These are phyloP conservation scores for Crithidia expoeki DNA, from an alignment of 208 protist species.

Conservation along the genomic window DNA sequence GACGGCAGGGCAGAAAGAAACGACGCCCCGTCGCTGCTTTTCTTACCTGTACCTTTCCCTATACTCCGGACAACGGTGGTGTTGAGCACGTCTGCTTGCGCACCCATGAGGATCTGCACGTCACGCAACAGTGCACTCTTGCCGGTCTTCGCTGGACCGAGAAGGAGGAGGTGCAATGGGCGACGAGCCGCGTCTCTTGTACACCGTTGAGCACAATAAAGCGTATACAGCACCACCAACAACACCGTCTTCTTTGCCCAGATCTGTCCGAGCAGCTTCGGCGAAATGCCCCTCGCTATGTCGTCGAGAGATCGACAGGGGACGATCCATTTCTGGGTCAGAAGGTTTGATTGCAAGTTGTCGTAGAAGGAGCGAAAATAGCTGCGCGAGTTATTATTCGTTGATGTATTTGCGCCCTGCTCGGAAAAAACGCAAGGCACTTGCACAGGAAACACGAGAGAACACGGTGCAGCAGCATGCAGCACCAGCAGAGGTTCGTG, in stretches of 20 bases:
- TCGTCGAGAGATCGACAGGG: slow-evolving; percentile 24
- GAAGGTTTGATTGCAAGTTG: neutral
- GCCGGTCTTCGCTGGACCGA: slow-evolving; percentile 60
- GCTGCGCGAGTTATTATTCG: neutral
- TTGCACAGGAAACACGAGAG: neutral
- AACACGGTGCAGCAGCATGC: slow-evolving; percentile 35
- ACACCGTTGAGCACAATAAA: slow-evolving; percentile 44
- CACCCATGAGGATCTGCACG: slow-evolving; percentile 40
- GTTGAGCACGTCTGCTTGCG: slow-evolving; percentile 43
- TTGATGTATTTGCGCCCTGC: neutral
- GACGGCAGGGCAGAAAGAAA: slow-evolving; percentile 41
- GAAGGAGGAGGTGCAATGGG: slow-evolving; percentile 63
- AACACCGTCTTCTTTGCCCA: slow-evolving; percentile 59
- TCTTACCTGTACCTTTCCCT: slow-evolving; percentile 18
- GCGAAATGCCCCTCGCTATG: slow-evolving; percentile 35
- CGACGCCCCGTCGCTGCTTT: slow-evolving; percentile 19
- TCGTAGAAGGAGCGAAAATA: slow-evolving; percentile 20
- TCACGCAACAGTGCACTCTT: slow-evolving; percentile 60
- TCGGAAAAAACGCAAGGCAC: neutral
- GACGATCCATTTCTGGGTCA: slow-evolving; percentile 14
- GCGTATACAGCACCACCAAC: slow-evolving; percentile 52
- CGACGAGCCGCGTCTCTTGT: slow-evolving; percentile 2
- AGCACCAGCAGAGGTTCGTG: slow-evolving; percentile 47
- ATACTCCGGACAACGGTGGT: slow-evolving; percentile 47
- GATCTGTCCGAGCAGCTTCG: slow-evolving; percentile 58